Conservation (phyloP, 2,329 filamentous ascomycete species). For the Trichoderma aggressivum region DNA sequence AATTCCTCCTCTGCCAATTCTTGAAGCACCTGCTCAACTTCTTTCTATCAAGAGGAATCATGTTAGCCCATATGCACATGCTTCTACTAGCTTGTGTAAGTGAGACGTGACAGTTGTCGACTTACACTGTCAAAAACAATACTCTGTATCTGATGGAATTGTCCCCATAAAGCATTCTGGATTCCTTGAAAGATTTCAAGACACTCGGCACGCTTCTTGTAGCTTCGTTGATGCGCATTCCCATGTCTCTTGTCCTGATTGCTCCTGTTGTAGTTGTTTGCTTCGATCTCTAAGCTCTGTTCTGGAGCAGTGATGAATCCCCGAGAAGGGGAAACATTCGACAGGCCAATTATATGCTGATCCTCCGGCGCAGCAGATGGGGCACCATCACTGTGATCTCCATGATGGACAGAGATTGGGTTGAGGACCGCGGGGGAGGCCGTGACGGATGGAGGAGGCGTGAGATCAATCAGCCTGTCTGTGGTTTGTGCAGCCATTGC, state of each 20-base stretch:
- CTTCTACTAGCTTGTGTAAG: background rate
- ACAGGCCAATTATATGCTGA: background rate
- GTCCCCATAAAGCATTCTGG: background rate
- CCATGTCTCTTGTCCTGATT: background rate
- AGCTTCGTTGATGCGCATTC: too few species aligned
- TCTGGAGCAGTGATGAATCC: background rate
- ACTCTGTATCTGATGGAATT: background rate
- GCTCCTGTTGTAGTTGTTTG: background rate
- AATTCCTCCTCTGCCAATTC: background rate
- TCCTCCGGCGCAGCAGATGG: background rate
- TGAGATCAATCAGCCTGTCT: background rate
- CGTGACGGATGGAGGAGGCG: background rate
- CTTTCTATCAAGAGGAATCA: background rate
- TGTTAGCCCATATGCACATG: background rate
- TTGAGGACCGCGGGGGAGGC: background rate
- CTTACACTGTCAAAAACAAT: background rate
- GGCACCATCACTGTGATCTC: background rate
- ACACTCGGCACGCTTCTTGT: background rate
- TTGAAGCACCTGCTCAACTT: background rate
- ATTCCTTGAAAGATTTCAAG: background rate
- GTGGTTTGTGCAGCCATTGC: background rate
- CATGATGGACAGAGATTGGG: background rate
- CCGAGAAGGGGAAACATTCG: background rate
- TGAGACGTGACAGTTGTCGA: background rate
- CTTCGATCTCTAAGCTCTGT: rapidly evolving